These are phyloP conservation scores for Asterella californica DNA, from an alignment of 225 moss, liverwort and hornwort genomes.

Conservation along the genomic window DNA sequence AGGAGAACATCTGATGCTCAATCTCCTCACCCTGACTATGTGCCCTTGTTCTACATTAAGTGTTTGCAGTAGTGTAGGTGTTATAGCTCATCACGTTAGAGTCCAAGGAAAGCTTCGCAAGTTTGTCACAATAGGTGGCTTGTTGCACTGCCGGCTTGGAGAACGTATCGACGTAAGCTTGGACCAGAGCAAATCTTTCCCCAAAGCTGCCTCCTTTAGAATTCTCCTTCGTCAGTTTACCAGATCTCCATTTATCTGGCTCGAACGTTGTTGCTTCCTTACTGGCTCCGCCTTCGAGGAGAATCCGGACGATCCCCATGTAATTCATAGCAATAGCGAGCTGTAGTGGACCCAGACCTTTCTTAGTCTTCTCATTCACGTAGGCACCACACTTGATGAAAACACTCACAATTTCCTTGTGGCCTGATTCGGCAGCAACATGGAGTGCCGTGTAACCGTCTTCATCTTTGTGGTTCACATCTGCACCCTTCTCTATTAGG, in stretches of 20 bases:
- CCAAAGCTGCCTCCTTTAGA: not conserved
- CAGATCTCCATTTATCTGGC: not conserved
- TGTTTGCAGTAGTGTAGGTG: no score
- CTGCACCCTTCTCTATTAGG: conserved; percentile 21
- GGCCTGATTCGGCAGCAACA: conserved; percentile 34
- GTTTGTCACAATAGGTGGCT: not conserved
- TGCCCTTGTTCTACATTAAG: no score
- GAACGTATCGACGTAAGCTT: not conserved
- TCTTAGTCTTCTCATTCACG: conserved; percentile 24
- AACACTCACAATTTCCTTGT: conserved; percentile 25
- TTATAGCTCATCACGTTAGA: not conserved
- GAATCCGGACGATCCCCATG: conserved; percentile 23
- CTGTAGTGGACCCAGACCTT: conserved; percentile 19
- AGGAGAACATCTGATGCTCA: no score
- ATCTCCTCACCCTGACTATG: no score
- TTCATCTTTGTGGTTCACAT: conserved; percentile 23
- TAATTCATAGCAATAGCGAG: conserved; percentile 25
- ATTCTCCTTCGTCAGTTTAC: not conserved
- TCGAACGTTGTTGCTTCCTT: not conserved
- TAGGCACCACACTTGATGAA: conserved; percentile 16
- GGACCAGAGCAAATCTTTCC: not conserved
- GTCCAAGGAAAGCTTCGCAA: not conserved
- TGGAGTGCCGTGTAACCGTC: conserved; percentile 36
- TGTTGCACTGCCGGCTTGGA: not conserved
- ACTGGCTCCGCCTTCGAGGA: conserved; percentile 23